These are phyloP conservation scores for Sabuloglossum arenarium DNA, from an alignment of 495 filamentous ascomycete genomes.

Conservation along the genomic window DNA sequence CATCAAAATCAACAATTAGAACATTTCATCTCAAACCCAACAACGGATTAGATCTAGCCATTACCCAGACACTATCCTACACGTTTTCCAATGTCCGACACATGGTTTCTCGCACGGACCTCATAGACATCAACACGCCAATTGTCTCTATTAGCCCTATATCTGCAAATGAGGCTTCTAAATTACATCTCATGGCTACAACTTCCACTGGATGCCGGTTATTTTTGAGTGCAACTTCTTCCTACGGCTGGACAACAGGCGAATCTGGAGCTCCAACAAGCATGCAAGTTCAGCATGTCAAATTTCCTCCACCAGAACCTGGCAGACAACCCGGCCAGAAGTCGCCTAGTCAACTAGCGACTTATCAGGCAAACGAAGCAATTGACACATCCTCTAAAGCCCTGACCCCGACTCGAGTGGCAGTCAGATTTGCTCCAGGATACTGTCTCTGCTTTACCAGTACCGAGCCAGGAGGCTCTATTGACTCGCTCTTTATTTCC, in stretches of 20 bases:
- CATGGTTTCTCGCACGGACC: constrained; percentile 46
- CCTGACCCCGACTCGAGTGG: constrained; percentile 12
- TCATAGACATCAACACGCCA: constrained; percentile 24
- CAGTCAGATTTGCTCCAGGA: constrained; percentile 56
- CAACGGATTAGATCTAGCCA: constrained; percentile 28
- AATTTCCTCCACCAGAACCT: constrained; percentile 50
- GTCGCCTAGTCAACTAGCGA: constrained; percentile 3
- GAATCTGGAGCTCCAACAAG: constrained; percentile 54
- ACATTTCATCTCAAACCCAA: constrained; percentile 56
- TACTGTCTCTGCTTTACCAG: constrained; percentile 70
- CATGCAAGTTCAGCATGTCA: constrained; percentile 92
- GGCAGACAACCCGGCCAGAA: constrained; percentile 4
- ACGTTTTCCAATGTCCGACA: constrained; percentile 55
- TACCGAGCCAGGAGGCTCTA: constrained; percentile 26
- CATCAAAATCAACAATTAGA: constrained; percentile 61
- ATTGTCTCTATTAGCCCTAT: constrained; percentile 78
- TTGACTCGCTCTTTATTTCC: constrained; percentile 60
- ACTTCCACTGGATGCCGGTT: constrained; percentile 81
- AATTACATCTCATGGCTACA: constrained; percentile 74
- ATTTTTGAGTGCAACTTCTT: constrained; percentile 73
- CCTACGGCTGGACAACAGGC: constrained; percentile 42
- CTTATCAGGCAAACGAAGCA: constrained; percentile 14
- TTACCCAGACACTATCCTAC: constrained; percentile 30
- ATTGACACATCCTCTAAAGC: constrained; percentile 10
- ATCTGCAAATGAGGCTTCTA: constrained; percentile 53